These are phyloP conservation scores for Pichiaceae sp. DNA, from an alignment of 1,139 yeast species.

Conservation along the genomic window DNA sequence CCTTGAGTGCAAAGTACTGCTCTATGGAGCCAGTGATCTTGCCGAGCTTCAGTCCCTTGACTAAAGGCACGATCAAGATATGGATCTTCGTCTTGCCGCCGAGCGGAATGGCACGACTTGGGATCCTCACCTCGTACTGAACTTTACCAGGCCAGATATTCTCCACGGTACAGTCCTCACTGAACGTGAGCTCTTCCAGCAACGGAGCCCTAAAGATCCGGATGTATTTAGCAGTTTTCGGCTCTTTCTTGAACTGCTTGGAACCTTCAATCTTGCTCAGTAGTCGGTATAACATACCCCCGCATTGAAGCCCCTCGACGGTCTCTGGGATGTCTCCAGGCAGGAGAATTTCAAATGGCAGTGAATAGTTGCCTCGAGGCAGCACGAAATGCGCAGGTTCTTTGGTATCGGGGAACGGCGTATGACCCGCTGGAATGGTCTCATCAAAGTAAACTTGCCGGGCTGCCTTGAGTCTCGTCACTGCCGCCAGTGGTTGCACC, in stretches of 20 bases:
- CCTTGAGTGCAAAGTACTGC: conserved; percentile 41
- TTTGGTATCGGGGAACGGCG: conserved; percentile 27
- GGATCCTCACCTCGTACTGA: conserved; percentile 52
- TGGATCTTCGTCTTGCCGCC: conserved; percentile 49
- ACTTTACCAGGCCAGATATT: conserved; percentile 60
- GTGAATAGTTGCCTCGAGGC: conserved; percentile 57
- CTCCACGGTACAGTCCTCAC: conserved; percentile 45
- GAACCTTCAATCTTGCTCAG: conserved; percentile 44
- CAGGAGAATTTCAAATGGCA: conserved; percentile 49
- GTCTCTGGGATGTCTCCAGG: conserved; percentile 62
- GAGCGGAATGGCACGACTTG: conserved; percentile 50
- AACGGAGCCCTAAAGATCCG: conserved; percentile 26
- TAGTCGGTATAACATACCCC: conserved; percentile 47
- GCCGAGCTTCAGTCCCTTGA: conserved; percentile 45
- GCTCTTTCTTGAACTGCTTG: conserved; percentile 13
- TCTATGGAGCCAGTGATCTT: conserved; percentile 40
- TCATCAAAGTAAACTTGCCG: background rate
- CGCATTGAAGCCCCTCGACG: conserved; percentile 54
- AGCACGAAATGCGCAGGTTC: conserved; percentile 23
- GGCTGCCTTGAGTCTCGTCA: background rate
- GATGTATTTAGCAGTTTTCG: conserved; percentile 30
- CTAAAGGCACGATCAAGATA: conserved; percentile 48
- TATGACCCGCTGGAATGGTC: conserved; percentile 18
- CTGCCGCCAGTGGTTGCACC: background rate
- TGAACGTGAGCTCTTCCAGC: conserved; percentile 8